Conservation (phyloP, 805 yeast genomes). For the Priceomyces melissophilus region DNA sequence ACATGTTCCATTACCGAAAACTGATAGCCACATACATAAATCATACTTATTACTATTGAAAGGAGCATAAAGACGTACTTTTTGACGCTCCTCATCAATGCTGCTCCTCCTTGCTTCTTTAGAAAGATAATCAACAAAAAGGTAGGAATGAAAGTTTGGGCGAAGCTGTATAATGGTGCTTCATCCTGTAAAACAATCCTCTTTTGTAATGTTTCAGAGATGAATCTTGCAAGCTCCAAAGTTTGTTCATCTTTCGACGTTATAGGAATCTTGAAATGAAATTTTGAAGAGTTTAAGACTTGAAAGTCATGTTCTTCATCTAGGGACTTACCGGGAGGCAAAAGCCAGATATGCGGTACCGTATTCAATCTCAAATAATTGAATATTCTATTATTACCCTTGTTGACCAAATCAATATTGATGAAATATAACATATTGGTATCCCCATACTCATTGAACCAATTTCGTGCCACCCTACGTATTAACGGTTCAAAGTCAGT, state of each 20-base stretch:
- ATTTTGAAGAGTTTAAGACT: conserved; percentile 26
- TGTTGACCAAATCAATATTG: conserved; percentile 46
- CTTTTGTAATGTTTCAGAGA: conserved; percentile 45
- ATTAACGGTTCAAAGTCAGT: conserved; percentile 38
- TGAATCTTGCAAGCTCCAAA: conserved; percentile 50
- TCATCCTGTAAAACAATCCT: conserved; percentile 41
- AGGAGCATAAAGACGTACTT: conserved; percentile 20
- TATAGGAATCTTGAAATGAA: conserved; percentile 35
- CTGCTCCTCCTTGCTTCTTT: conserved; percentile 44
- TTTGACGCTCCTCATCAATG: conserved; percentile 18
- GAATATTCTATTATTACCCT: conserved; percentile 40
- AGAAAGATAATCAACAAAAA: conserved; percentile 43
- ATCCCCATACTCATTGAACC: conserved; percentile 41
- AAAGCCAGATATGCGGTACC: conserved; percentile 67
- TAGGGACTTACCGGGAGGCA: conserved; percentile 44
- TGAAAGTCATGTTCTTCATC: conserved; percentile 18
- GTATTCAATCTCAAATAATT: conserved; percentile 40
- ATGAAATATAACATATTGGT: conserved; percentile 43
- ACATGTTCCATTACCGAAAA: conserved; percentile 58
- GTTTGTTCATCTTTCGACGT: conserved; percentile 33
- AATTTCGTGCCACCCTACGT: conserved; percentile 40
- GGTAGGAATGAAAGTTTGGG: conserved; percentile 43
- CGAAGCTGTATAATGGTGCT: conserved; percentile 40
- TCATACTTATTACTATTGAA: conserved; percentile 38
- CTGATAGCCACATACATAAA: conserved; percentile 60